Evolutionary conservation across 108 stramenopile species (phyloP), one percentile per base, ranked within the genome.

Genomic region (Epithemia pelagica): DNA sequence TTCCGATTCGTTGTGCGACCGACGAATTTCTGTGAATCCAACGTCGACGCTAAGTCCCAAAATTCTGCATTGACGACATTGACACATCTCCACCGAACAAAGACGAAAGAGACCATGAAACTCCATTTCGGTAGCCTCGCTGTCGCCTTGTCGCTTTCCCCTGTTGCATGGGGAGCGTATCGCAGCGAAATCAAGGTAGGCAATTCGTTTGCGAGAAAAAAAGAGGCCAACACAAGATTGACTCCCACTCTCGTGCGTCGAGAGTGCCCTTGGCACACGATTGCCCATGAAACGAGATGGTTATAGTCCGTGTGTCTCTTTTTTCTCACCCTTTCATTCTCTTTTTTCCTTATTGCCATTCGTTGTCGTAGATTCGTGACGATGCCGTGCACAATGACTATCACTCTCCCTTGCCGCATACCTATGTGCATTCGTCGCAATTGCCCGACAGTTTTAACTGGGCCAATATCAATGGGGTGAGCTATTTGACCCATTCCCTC

Each of bases 401-500:
- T 31, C 24, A 32, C n/a, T 30, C 58, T 33, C 82, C 92, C 3
- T 68, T 86, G 30, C 93, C 93, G 32, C 86, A 91, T 74, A 82
- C 80, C 54, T 94, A 94, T 71, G 20, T 94, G 28, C 55, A 60
- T 3, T 62, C 74, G 24, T 72, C 68, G 7, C 79, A 83, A 19
- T 64, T 91, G 2, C 93, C 93, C 10, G 67, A 69, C 22, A 32
- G 59, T 8, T 91, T 84, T 59, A 73, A 71, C 58, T 96, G 95
- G 95, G 81, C 81, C 59, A 81, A 96, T 67, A 81, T 93, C 55
- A 75, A 88, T 66, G 88, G 90, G 30, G 80, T 64, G 30, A 78
- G 75, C 62, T 96, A 93, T 74, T 68, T 92, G 53, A 95, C 94
- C 32, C 81, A 82, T 27, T 61, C 62, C 27, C 76, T 94, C 54